These are phyloP conservation scores for Huntiella savannae DNA, from an alignment of 2,329 filamentous ascomycete genomes.

Conservation along the genomic window DNA sequence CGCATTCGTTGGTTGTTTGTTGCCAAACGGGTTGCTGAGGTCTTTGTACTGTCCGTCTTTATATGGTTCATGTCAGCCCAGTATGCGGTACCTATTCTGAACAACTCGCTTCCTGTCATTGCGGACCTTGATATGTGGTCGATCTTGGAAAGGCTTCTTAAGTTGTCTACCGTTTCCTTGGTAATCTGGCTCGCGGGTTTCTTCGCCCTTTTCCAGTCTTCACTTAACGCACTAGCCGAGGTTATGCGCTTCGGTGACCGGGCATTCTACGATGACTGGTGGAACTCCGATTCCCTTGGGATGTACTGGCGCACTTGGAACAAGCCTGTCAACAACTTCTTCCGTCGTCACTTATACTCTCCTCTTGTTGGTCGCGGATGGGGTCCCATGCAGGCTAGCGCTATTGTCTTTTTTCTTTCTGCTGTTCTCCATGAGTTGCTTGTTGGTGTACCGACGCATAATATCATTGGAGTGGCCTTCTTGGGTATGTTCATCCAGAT, in stretches of 20 bases:
- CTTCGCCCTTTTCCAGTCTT: slow-evolving; percentile 88
- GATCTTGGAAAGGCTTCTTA: slow-evolving; percentile 78
- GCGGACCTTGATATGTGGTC: slow-evolving; percentile 59
- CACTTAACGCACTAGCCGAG: slow-evolving; percentile 80
- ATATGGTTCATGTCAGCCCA: slow-evolving; percentile 93
- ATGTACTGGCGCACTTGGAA: slow-evolving; percentile 96
- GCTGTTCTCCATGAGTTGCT: slow-evolving; percentile 80
- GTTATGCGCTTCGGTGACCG: slow-evolving; percentile 78
- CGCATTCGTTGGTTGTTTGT: slow-evolving; percentile 79
- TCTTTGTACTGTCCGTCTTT: slow-evolving; percentile 59
- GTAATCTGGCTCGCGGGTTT: slow-evolving; percentile 97
- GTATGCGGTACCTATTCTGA: slow-evolving; percentile 76
- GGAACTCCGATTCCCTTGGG: slow-evolving; percentile 76
- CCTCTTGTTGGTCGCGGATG: slow-evolving; percentile 75
- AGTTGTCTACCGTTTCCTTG: slow-evolving; percentile 84
- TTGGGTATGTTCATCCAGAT: slow-evolving; percentile 86
- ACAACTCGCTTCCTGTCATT: slow-evolving; percentile 80
- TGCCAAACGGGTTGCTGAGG: slow-evolving; percentile 60
- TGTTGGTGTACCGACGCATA: slow-evolving; percentile 87
- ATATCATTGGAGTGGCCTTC: slow-evolving; percentile 83
- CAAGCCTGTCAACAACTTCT: slow-evolving; percentile 91
- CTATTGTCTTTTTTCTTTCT: slow-evolving; percentile 73
- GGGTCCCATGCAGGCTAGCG: slow-evolving; percentile 48
- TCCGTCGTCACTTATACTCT: slow-evolving; percentile 83
- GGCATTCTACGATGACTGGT: slow-evolving; percentile 95